Evolutionary conservation across 306 rosid species (phyloP).

Genomic region (Vigna trinervia): DNA sequence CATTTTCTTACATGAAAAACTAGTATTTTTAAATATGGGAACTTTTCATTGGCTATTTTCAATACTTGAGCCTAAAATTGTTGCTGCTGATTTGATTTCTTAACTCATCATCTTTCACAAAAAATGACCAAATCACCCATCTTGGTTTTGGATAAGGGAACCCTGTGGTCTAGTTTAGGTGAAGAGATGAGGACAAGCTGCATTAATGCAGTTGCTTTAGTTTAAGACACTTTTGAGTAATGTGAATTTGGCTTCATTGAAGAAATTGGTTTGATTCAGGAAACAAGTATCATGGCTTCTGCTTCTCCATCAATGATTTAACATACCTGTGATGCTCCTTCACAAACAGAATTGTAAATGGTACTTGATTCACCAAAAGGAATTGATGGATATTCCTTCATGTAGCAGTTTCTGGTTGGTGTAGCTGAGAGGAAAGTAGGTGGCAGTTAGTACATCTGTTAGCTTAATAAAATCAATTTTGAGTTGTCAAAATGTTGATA

Average conservation of each 20-base stretch:
- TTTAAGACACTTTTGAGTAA: slow-evolving; percentile 1
- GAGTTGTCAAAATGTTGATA: background rate
- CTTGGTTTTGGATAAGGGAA: slow-evolving; percentile 38
- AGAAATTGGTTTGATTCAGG: slow-evolving; percentile 25
- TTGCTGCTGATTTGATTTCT: slow-evolving; percentile 42
- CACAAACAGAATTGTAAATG: slow-evolving; percentile 38
- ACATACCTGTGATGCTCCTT: background rate
- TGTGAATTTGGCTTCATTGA: slow-evolving; percentile 38
- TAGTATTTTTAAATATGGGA: slow-evolving; percentile 26
- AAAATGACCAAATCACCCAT: slow-evolving; percentile 49
- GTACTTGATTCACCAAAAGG: background rate
- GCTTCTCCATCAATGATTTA: slow-evolving; percentile 29
- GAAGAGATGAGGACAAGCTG: slow-evolving; percentile 26
- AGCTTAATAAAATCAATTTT: background rate
- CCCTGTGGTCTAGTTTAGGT: slow-evolving; percentile 18
- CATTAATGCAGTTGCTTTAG: slow-evolving; percentile 12
- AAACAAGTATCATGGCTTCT: background rate
- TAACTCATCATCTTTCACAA: slow-evolving; percentile 10
- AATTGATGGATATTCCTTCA: slow-evolving; percentile 4
- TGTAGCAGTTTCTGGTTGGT: background rate
- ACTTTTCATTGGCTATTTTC: slow-evolving; percentile 11
- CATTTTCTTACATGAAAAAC: slow-evolving; percentile 47
- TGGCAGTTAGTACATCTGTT: slow-evolving; percentile 36
- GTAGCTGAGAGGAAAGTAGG: slow-evolving; percentile 19
- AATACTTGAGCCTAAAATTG: slow-evolving; percentile 23